A percentile compares a stretch with the other conserved stretches of the same genome.
These are phyloP conservation scores for Populus deltoides DNA, from an alignment of 345 rosid genomes.

Conservation along the genomic window DNA sequence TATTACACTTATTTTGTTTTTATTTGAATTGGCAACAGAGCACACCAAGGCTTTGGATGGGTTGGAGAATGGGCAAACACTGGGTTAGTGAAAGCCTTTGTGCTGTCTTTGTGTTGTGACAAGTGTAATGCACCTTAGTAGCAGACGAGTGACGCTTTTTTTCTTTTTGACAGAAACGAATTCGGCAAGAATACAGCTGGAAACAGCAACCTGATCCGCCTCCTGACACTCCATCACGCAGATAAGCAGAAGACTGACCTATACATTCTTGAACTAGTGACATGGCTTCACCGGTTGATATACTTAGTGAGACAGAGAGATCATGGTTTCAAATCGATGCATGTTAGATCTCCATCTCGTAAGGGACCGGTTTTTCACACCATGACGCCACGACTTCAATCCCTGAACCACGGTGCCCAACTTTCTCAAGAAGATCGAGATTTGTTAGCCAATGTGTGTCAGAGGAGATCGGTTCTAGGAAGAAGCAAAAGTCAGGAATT, in stretches of 20 bases:
- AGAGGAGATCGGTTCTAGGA: slow-evolving; percentile 48
- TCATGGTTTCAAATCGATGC: slow-evolving; percentile 31
- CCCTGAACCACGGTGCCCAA: slow-evolving; percentile 25
- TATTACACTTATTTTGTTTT: slow-evolving; percentile 3
- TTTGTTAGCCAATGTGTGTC: slow-evolving; percentile 44
- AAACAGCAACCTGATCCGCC: slow-evolving; percentile 46
- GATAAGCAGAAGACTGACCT: slow-evolving; percentile 59
- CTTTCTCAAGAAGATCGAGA: slow-evolving; percentile 65
- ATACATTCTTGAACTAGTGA: slow-evolving; percentile 65
- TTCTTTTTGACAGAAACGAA: slow-evolving; percentile 15
- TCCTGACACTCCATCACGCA: slow-evolving; percentile 82
- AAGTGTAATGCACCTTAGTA: neutral
- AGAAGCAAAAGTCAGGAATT: slow-evolving; percentile 87
- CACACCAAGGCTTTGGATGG: slow-evolving; percentile 95
- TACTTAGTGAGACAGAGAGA: slow-evolving; percentile 48
- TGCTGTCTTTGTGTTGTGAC: neutral
- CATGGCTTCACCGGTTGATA: slow-evolving; percentile 76
- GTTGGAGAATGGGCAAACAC: slow-evolving; percentile 98
- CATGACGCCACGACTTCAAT: slow-evolving; percentile 34
- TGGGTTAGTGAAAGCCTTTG: slow-evolving; percentile 43
- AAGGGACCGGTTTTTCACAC: slow-evolving; percentile 28
- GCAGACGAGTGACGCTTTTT: neutral
- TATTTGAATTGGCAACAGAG: slow-evolving; percentile 43
- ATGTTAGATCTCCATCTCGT: slow-evolving; percentile 33
- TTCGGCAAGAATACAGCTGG: slow-evolving; percentile 14